Percentiles rank a stretch among this genome's conserved stretches.
These are phyloP conservation scores for Picochlorum sp. DNA, from an alignment of 139 green algal species.

Conservation along the genomic window DNA sequence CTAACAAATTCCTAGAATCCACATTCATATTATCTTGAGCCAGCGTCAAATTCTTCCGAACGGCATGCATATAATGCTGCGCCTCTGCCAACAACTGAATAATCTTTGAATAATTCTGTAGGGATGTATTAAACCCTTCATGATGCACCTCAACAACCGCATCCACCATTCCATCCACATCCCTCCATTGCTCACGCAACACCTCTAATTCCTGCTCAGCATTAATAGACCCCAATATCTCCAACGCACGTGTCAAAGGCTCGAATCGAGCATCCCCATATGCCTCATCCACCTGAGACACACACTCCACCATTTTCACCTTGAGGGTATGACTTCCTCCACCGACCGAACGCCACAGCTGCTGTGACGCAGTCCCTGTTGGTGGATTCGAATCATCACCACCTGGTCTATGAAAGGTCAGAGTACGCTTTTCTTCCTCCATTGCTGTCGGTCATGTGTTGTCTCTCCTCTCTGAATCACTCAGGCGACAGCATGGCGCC, in stretches of 20 bases:
- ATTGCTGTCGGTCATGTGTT: too few species aligned
- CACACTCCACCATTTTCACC: too few species aligned
- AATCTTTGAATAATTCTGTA: constrained; percentile 82
- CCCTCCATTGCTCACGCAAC: constrained; percentile 42
- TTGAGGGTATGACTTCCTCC: not conserved
- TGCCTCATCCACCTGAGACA: not conserved
- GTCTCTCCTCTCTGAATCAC: too few species aligned
- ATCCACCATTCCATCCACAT: constrained; percentile 53
- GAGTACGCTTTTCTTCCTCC: too few species aligned
- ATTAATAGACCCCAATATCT: constrained; percentile 51
- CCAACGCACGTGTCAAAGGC: constrained; percentile 64
- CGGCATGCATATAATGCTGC: constrained; percentile 42
- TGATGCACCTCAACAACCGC: constrained; percentile 60
- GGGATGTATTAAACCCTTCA: constrained; percentile 72
- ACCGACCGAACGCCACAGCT: not conserved
- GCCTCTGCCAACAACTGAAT: constrained; percentile 66
- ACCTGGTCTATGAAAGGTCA: too few species aligned
- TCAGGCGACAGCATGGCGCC: too few species aligned
- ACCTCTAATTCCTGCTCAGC: constrained; percentile 49
- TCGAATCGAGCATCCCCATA: constrained; percentile 58
- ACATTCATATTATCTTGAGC: constrained; percentile 31
- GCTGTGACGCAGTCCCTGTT: too few species aligned
- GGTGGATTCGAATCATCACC: too few species aligned
- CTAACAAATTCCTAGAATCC: constrained; percentile 44
- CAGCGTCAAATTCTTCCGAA: constrained; percentile 49